phyloP scores from a whole-genome alignment of 768 basidiomycete genomes.

The Erythrobasidium yunnanense region DNA sequence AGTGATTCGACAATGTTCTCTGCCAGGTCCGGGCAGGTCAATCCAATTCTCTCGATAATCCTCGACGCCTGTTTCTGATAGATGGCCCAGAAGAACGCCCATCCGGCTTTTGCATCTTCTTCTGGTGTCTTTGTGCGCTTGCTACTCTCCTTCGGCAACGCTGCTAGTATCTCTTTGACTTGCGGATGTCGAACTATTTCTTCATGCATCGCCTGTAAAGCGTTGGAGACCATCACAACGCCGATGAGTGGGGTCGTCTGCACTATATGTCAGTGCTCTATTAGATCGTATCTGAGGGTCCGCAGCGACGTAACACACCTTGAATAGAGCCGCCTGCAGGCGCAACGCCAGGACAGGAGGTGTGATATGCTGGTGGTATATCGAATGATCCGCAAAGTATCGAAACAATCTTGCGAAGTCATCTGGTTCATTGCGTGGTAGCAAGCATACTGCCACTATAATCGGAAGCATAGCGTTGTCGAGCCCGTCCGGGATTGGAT shows the following conservation, averaged over 20 bases:
- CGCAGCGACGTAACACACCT: no score
- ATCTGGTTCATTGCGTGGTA: constrained; percentile 12
- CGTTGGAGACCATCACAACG: neutral
- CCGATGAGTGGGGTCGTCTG: neutral
- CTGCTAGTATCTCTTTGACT: neutral
- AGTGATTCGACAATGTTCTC: constrained; percentile 17
- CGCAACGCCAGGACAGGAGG: neutral
- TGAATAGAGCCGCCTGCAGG: constrained; percentile 20
- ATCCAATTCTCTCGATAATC: constrained; percentile 22
- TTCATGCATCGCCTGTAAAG: neutral
- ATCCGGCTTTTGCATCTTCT: constrained; percentile 16
- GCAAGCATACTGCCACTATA: constrained; percentile 16
- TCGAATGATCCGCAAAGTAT: constrained; percentile 5
- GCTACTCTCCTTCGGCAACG: neutral
- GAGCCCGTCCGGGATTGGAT: neutral
- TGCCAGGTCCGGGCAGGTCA: constrained; percentile 14
- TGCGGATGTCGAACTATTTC: constrained; percentile 4
- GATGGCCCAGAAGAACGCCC: constrained; percentile 17
- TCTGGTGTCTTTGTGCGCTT: constrained; percentile 20
- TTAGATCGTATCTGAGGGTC: no score
- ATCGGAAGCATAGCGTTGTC: constrained; percentile 13
- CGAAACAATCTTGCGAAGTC: constrained; percentile 16
- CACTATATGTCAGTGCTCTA: no score
- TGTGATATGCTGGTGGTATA: neutral
- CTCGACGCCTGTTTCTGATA: constrained; percentile 11